Base-by-base conservation (phyloP, 257 asterid genomes). In the Prunella vulgaris region DNA sequence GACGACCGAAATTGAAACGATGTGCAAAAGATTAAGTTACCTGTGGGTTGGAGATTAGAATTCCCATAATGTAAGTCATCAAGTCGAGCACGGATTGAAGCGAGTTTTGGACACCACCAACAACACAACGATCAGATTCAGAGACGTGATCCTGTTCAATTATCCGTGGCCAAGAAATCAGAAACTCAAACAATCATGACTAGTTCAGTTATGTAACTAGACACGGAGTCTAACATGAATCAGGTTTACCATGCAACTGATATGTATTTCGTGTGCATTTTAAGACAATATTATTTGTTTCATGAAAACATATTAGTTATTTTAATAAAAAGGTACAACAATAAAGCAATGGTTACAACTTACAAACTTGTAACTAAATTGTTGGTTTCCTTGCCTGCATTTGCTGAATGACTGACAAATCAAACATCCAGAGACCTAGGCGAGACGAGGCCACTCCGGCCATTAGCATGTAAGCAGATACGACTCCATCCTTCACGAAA, bases 371-470 rank as follows among this genome's bases (percentile, higher is more conserved):
- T n/a, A n/a, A n/a, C n/a, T n/a, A n/a, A n/a, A n/a, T n/a, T n/a
- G n/a, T n/a, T 65, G 3, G 17, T 71, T 5, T 14, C 1, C 66
- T 5, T 58, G 82, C 99, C 96, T 93, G 99, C 97, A 93, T 90
- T 83, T 88, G 96, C 71, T 93, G 97, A 77, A 93, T 87, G 74
- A 88, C 97, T 0, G 97, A 74, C 54, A 93, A 74, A 78, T 90
- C 99, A 38, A 93, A 93, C 94, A 86, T 87, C 97, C 97, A 93
- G 18, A 93, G 80, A 8, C 99, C 99, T n/a, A 93, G 90, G 40
- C 99, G 94, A 8, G 99, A 93, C 9, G 70, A 74, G 10, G 94
- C 94, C 60, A 93, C 99, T 46, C 99, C 99, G 20, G 79, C 80
- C 96, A 93, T 87, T 46, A 90, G 82, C 72, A 84, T 38, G 77